phyloP scores from a whole-genome alignment of 2,329 filamentous ascomycete species.

The Rhytidhysteron rufulum region DNA sequence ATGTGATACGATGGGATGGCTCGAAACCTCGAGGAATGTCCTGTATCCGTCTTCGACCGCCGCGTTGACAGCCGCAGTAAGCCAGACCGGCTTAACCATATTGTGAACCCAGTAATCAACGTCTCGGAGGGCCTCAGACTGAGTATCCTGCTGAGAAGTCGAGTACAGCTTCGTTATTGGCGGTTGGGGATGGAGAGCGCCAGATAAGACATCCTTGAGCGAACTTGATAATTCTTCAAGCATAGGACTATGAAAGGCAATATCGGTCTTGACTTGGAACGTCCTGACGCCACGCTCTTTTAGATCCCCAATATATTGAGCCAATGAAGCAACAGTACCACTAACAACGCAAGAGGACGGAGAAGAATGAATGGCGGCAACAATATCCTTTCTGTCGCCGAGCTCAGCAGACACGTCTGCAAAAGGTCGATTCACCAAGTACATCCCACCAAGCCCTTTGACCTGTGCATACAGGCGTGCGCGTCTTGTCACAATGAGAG shows the following conservation, averaged over 20 bases:
- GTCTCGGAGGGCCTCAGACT: conserved; percentile 19
- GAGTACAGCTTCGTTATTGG: conserved; percentile 34
- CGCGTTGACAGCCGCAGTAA: conserved; percentile 33
- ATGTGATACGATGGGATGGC: conserved; percentile 40
- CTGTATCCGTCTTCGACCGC: conserved; percentile 37
- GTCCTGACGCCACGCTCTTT: conserved; percentile 24
- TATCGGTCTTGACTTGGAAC: conserved; percentile 37
- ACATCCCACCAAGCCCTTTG: conserved; percentile 29
- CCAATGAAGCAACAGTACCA: conserved; percentile 20
- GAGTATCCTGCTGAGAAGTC: conserved; percentile 26
- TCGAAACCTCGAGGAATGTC: conserved; percentile 41
- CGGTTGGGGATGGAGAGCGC: conserved; percentile 9
- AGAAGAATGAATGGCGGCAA: conserved; percentile 34
- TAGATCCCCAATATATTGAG: conserved; percentile 13
- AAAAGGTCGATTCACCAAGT: conserved; percentile 29
- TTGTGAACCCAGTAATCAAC: conserved; percentile 39
- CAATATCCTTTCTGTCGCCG: conserved; percentile 17
- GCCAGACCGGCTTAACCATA: conserved; percentile 36
- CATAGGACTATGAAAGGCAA: conserved; percentile 42
- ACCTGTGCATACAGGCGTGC: conserved; percentile 29
- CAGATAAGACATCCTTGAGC: conserved; percentile 20
- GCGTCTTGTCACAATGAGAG: conserved; percentile 31
- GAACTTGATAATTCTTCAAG: conserved; percentile 27
- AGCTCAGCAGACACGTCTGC: conserved; percentile 21
- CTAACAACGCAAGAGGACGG: conserved; percentile 35